Evolutionary conservation across 225 moss, liverwort and hornwort genomes (phyloP), one percentile per base, ranked within the genome.

Genomic region (Pleurozium schreberi): DNA sequence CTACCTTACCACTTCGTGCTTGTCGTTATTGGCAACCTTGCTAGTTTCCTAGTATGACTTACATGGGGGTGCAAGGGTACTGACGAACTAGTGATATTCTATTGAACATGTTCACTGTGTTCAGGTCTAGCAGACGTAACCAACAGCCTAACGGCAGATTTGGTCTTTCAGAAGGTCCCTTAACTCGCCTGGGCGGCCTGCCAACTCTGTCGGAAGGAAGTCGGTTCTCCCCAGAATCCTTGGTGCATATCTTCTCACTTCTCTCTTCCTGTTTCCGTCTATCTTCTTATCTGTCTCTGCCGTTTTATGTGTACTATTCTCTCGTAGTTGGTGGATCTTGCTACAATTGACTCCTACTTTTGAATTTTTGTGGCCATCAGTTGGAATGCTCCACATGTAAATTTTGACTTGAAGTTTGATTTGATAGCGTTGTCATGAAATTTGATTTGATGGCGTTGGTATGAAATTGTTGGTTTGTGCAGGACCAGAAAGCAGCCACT

Each of bases 101-200:
- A 89, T 92, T 84, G 92, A 91, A 93, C 89, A 92, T 95, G 91
- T 95, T 90, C 88, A 90, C 92, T 95, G 91, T 94, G 93, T 95
- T 98, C 98, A 98, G 98, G 97, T 95, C 98, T 97, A 96, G 96
- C 98, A 94, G 97, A 98, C 95, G 98, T 98, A 95, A 93, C 94
- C 97, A 97, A 90, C 96, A 96, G 98, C 98, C 97, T 98, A 98
- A 98, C 95, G 96, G 96, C 95, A 96, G 94, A 95, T 97, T 95
- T 97, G 98, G 95, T 98, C 95, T 96, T 98, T 98, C 98, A 98
- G 98, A 98, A 95, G 97, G 95, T 95, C 95, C 93, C 88, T 91
- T 94, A 81, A 89, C 92, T 93, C 95, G 93, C 94, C 69, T 96
- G 93, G 93, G 95, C 94, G 91, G 94, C 95, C 95, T 95, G 90